Base-by-base conservation (phyloP, 441 rosid species). In the Dalechampia spathulata region DNA sequence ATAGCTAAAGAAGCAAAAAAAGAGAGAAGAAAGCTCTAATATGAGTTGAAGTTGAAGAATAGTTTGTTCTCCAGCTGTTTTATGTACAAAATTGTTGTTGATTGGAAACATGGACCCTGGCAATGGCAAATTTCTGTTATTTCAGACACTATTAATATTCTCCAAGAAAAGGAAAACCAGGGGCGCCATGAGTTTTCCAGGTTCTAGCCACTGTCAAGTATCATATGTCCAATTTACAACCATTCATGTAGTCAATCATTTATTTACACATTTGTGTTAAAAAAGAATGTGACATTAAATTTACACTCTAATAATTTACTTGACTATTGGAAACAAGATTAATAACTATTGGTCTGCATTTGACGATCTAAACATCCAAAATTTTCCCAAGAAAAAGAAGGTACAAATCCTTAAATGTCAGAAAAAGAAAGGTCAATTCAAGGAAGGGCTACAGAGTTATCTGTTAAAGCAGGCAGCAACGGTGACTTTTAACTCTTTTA, bases 171-270 rank as follows among this genome's bases (percentile, higher is more conserved):
- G 9, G 19, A 73, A 76, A 73, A 74, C 75, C 36, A 68, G 67
- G 77, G 75, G 82, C 81, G 61, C 27, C 41, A 42, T 20, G 34
- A 23, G 72, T 44, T 47, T 66, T 68, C 60, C 53, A 43, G 20
- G 20, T 34, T 17, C 21, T 37, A 28, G 16, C 61, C 15, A 54
- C 65, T 27, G 63, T 15, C 43, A 25, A 12, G 41, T 47, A 48
- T 30, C 26, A 16, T 47, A 23, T 17, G n/a, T 32, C 17, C 44
- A 48, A 15, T 40, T 61, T 56, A 65, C 62, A 63, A 5, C 43
- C 52, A 27, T 56, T 25, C n/a, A 13, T 49, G 40, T 52, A 46
- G 44, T 28, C 62, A 47, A 63, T 65, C 45, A 40, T 48, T 28
- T 28, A 16, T 4, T n/a, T n/a, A n/a, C n/a, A n/a, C n/a, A n/a